These are phyloP conservation scores for Thecaphora thlaspeos DNA, from an alignment of 1,284 basidiomycete genomes.

Conservation along the genomic window DNA sequence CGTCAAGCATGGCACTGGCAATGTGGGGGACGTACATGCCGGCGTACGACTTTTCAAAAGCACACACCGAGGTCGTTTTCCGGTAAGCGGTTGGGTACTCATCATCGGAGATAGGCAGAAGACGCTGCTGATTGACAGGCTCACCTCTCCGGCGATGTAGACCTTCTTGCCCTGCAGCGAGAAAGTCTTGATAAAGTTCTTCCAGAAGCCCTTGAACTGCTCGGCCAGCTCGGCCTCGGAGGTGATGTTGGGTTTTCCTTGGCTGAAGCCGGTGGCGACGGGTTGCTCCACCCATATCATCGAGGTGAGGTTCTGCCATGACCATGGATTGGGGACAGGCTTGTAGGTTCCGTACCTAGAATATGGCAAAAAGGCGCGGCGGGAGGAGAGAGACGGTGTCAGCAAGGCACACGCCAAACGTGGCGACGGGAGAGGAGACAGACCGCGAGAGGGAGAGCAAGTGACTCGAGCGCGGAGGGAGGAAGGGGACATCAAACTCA, in stretches of 20 bases:
- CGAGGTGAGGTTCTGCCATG: slow-evolving; percentile 69
- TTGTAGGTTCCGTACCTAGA: too few species aligned
- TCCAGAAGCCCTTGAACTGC: slow-evolving; percentile 57
- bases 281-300: slow-evolving; percentile 73
- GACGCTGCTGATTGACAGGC: too few species aligned
- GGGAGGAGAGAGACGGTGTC: too few species aligned
- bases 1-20: slow-evolving; percentile 62
- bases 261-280: slow-evolving; percentile 71
- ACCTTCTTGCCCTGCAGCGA: slow-evolving; percentile 50
- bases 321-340: slow-evolving; percentile 67
- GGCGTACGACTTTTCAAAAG: slow-evolving; percentile 57
- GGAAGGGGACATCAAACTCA: too few species aligned
- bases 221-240: slow-evolving; percentile 44
- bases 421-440: too few species aligned
- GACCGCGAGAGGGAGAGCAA: too few species aligned
- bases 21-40: slow-evolving; percentile 82
- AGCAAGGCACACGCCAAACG: too few species aligned
- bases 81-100: too few species aligned
- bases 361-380: too few species aligned
- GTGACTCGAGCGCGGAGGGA: too few species aligned
- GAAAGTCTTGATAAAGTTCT: slow-evolving; percentile 58
- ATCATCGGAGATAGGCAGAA: too few species aligned
- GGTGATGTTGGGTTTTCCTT: slow-evolving; percentile 60
- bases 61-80: too few species aligned
- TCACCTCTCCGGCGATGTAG: slow-evolving; percentile 46